A percentile compares a stretch with the other conserved stretches of the same genome.
These are phyloP conservation scores for Juglanconis sp. DNA, from an alignment of 2,329 filamentous ascomycete genomes.

Conservation along the genomic window DNA sequence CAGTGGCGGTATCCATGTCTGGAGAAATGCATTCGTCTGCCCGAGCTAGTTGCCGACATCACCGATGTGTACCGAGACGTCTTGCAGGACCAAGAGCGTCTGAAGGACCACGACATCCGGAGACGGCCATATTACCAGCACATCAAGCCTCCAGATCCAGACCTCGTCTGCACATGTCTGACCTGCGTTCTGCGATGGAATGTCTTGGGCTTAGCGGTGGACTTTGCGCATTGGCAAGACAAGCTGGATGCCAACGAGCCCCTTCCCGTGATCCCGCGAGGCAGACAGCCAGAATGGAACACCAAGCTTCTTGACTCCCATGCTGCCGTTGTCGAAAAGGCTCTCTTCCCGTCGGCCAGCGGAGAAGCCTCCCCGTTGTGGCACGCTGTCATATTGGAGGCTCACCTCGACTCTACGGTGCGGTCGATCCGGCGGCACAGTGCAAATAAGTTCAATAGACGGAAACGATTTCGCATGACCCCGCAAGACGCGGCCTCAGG, in stretches of 20 bases:
- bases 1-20: constrained; percentile 47
- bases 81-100: constrained; percentile 38
- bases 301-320: constrained; percentile 38
- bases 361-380: constrained; percentile 34
- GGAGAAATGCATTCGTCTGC: constrained; percentile 48
- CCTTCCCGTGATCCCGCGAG: constrained; percentile 49
- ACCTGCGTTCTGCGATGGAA: constrained; percentile 57
- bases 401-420: constrained; percentile 28
- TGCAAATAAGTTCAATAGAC: constrained; percentile 45
- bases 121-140: constrained; percentile 53
- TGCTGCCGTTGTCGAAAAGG: constrained; percentile 41
- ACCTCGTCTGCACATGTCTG: constrained; percentile 53
- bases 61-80: constrained; percentile 32
- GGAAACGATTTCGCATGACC: constrained; percentile 34
- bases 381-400: constrained; percentile 41
- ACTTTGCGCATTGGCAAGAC: constrained; percentile 55
- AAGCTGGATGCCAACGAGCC: constrained; percentile 49
- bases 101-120: constrained; percentile 42
- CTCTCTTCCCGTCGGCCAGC: constrained; percentile 33
- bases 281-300: constrained; percentile 49
- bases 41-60: constrained; percentile 40
- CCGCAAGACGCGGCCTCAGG: constrained; percentile 40
- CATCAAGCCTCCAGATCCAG: constrained; percentile 42
- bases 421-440: constrained; percentile 36
- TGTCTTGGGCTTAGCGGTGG: constrained; percentile 49